Percentiles rank a stretch among this genome's conserved stretches.
phyloP scores from a whole-genome alignment of 2,329 filamentous ascomycete species.

The Trichoderma semiorbis region DNA sequence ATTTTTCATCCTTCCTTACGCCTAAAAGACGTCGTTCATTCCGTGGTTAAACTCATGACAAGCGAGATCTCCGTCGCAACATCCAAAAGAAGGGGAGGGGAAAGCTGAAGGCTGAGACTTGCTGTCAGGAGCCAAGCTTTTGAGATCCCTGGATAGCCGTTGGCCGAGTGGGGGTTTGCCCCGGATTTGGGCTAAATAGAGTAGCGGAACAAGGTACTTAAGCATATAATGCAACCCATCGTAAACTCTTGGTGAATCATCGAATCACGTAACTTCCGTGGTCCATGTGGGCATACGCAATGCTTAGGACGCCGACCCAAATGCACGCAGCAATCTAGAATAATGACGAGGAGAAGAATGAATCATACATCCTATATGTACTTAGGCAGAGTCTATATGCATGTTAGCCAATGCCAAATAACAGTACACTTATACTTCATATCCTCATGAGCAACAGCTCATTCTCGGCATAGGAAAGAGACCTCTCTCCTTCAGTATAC shows the following conservation, averaged over 20 bases:
- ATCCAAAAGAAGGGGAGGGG: not conserved
- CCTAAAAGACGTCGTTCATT: not conserved
- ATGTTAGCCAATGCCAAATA: not conserved
- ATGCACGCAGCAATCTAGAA: not conserved
- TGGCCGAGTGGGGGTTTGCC: not conserved
- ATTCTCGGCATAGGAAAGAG: not conserved
- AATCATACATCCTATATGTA: not conserved
- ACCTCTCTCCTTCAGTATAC: not conserved
- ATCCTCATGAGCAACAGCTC: not conserved
- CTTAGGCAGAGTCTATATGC: not conserved
- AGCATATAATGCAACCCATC: not conserved
- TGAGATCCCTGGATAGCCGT: not conserved
- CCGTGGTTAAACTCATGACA: not conserved
- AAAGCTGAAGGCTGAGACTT: not conserved
- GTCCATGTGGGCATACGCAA: not conserved
- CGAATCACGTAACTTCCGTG: not conserved
- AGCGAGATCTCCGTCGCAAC: not conserved
- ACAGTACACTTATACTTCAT: not conserved
- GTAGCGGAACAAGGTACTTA: not conserved
- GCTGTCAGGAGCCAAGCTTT: not conserved
- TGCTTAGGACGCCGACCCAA: not conserved
- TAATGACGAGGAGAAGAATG: not conserved
- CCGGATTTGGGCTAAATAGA: conserved; percentile 1
- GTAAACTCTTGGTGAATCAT: not conserved
- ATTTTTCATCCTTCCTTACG: not conserved